A percentile compares a stretch with the other conserved stretches of the same genome.
Conservation (phyloP, 805 yeast genomes). For the Brettanomyces nanus region DNA sequence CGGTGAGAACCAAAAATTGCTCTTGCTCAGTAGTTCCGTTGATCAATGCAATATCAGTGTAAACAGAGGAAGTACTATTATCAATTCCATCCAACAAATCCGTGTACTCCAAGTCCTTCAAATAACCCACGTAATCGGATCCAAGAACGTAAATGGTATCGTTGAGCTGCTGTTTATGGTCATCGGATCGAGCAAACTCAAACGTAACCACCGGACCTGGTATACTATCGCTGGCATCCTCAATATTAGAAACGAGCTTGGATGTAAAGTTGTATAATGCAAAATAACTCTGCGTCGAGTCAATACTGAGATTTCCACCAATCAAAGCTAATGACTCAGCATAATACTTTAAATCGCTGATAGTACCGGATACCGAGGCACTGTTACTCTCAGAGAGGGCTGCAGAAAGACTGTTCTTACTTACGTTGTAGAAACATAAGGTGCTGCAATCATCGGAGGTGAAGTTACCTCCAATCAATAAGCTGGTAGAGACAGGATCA, state of each 20-base stretch:
- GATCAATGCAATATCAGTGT: constrained; percentile 32
- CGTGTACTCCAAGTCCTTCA: constrained; percentile 43
- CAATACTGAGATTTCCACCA: constrained; percentile 41
- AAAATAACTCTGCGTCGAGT: constrained; percentile 29
- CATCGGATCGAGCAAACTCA: constrained; percentile 18
- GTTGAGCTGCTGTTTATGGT: constrained; percentile 31
- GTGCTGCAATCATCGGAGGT: constrained; percentile 41
- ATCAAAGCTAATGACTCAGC: constrained; percentile 30
- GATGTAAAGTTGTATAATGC: constrained; percentile 46
- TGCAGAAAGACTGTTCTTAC: constrained; percentile 5
- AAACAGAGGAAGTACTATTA: constrained; percentile 22
- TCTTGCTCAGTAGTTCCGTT: constrained; percentile 25
- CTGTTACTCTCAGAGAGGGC: constrained; percentile 42
- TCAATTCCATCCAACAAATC: constrained; percentile 30
- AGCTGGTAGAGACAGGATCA: constrained; percentile 31
- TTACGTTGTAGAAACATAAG: constrained; percentile 58
- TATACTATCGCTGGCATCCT: constrained; percentile 18
- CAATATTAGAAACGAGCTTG: constrained; percentile 16
- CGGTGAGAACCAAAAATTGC: constrained; percentile 48
- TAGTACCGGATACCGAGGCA: constrained; percentile 39
- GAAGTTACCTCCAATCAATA: constrained; percentile 73
- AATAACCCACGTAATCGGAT: constrained; percentile 28
- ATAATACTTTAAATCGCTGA: constrained; percentile 45
- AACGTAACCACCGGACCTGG: constrained; percentile 26
- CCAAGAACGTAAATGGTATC: constrained; percentile 39